These are phyloP conservation scores for Pestalotiopsis sp. DNA, from an alignment of 2,329 filamentous ascomycete species.

Conservation along the genomic window DNA sequence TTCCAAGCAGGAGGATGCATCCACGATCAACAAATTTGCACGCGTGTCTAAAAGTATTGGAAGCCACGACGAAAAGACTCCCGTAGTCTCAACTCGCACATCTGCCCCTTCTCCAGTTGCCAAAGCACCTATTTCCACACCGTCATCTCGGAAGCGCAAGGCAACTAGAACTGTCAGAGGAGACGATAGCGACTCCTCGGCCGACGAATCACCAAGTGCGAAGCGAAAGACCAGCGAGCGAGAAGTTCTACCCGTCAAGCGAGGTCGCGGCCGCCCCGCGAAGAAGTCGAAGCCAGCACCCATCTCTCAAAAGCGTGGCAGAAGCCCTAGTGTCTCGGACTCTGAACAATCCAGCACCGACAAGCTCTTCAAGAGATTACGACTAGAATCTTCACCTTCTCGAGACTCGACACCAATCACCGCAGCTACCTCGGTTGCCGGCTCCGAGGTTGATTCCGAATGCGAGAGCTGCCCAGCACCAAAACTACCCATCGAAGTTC, in stretches of 20 bases:
- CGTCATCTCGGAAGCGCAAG: conserved; percentile 38
- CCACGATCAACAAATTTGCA: conserved; percentile 45
- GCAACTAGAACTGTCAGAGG: conserved; percentile 26
- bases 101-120: conserved; percentile 36
- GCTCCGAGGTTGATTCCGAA: conserved; percentile 36
- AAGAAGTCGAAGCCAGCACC: conserved; percentile 29
- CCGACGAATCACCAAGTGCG: conserved; percentile 29
- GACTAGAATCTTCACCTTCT: conserved; percentile 39
- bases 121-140: conserved; percentile 41
- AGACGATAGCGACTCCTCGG: conserved; percentile 28
- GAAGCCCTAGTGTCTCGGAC: conserved; percentile 33
- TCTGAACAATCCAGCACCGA: conserved; percentile 37
- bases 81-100: conserved; percentile 17
- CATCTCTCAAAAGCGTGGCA: conserved; percentile 28
- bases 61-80: conserved; percentile 37
- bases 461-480: conserved; percentile 19
- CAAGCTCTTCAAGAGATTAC: conserved; percentile 42
- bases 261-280: conserved; percentile 29
- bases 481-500: conserved; percentile 53
- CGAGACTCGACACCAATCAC: conserved; percentile 34
- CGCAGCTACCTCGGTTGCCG: conserved; percentile 41
- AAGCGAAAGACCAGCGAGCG: conserved; percentile 13
- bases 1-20: conserved; percentile 30
- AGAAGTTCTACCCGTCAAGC: conserved; percentile 22
- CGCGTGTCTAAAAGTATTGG: conserved; percentile 48